Conservation (phyloP, 2,329 filamentous ascomycete genomes). For the Laburnicola sp. region DNA sequence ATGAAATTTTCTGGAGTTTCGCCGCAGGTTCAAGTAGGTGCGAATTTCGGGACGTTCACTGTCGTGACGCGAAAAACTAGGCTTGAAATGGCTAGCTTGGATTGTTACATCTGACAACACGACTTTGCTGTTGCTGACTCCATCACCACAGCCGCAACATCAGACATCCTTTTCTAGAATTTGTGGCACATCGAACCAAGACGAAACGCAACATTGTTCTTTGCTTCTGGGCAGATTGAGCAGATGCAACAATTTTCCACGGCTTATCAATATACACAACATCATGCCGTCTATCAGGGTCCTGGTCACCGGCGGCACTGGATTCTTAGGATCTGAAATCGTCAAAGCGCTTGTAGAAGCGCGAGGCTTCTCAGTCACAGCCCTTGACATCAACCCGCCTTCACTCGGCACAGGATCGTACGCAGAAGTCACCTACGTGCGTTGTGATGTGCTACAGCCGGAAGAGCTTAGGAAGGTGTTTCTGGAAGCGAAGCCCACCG, state of each 20-base stretch:
- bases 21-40: too few relatives aligned
- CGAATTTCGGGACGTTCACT: too few relatives aligned
- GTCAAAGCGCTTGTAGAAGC: slow-evolving; percentile 44
- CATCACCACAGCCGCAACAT: too few relatives aligned
- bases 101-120: too few relatives aligned
- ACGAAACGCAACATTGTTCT: background rate
- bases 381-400: slow-evolving; percentile 46
- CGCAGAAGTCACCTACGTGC: slow-evolving; percentile 38
- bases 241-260: too few relatives aligned
- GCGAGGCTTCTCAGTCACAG: slow-evolving; percentile 46
- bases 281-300: slow-evolving; percentile 38
- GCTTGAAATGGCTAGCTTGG: too few relatives aligned
- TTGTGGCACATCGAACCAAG: too few relatives aligned
- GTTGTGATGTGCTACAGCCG: slow-evolving; percentile 46
- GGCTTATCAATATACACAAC: background rate
- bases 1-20: too few relatives aligned
- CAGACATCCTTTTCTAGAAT: too few relatives aligned
- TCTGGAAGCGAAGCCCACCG: slow-evolving; percentile 68
- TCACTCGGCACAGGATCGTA: slow-evolving; percentile 32
- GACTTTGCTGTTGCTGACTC: too few relatives aligned
- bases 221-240: too few relatives aligned
- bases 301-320: slow-evolving; percentile 53
- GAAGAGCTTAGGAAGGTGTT: slow-evolving; percentile 53
- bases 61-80: too few relatives aligned
- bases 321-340: slow-evolving; percentile 51